These are phyloP conservation scores for Myochromella boudieri DNA, from an alignment of 768 basidiomycete species.

Conservation along the genomic window DNA sequence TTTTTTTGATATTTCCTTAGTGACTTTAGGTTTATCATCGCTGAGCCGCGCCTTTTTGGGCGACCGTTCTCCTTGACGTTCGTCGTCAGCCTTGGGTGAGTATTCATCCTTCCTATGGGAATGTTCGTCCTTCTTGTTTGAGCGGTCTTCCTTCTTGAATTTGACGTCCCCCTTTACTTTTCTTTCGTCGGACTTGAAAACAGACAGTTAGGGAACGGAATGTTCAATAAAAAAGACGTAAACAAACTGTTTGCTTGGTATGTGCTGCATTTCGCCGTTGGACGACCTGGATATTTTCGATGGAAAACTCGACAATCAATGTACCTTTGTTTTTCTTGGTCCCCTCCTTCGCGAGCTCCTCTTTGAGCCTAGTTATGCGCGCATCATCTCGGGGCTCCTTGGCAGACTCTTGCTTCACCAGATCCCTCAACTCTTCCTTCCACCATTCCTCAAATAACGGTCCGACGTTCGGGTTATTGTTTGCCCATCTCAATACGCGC, in stretches of 20 bases:
- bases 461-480: constrained; percentile 76
- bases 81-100: too few species aligned
- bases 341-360: constrained; percentile 46
- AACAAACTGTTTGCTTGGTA: constrained; percentile 30
- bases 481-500: constrained; percentile 90
- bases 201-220: constrained; percentile 1
- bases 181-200: constrained; percentile 12
- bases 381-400: constrained; percentile 45
- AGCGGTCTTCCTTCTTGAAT: constrained; percentile 15
- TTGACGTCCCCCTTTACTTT: constrained; percentile 12
- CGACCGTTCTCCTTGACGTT: constrained; percentile 38
- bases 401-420: constrained; percentile 53
- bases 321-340: constrained; percentile 43
- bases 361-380: constrained; percentile 58
- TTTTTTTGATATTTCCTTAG: constrained; percentile 21
- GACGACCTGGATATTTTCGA: constrained; percentile 91
- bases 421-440: constrained; percentile 70
- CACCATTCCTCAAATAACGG: constrained; percentile 79
- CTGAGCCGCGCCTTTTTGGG: constrained; percentile 40
- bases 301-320: constrained; percentile 93
- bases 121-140: too few species aligned
- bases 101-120: too few species aligned
- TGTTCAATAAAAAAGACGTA: background rate
- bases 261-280: constrained; percentile 65
- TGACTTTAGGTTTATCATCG: constrained; percentile 16